phyloP scores from a whole-genome alignment of 2,329 filamentous ascomycete genomes.

The Sclerotinia minor region DNA sequence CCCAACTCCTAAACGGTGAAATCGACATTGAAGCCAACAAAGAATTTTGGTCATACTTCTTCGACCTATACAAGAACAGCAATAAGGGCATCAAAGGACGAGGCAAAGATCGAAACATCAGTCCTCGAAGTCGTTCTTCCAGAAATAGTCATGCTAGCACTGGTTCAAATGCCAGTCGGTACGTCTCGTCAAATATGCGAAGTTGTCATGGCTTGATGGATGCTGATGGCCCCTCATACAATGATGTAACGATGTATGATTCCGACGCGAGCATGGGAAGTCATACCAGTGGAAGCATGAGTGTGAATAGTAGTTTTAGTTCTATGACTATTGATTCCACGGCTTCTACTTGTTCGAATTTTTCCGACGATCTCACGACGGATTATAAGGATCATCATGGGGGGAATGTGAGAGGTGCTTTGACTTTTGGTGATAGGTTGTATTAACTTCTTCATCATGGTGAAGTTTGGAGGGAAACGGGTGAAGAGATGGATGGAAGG shows the following conservation, averaged over 20 bases:
- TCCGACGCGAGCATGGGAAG: slow-evolving; percentile 30
- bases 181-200: slow-evolving; percentile 19
- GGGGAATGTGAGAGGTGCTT: slow-evolving; percentile 31
- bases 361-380: not conserved
- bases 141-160: not conserved
- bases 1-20: slow-evolving; percentile 62
- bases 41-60: slow-evolving; percentile 82
- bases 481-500: not conserved
- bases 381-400: slow-evolving; percentile 1
- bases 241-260: slow-evolving; percentile 12
- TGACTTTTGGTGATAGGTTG: slow-evolving; percentile 49
- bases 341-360: slow-evolving; percentile 1
- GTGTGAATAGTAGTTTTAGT: slow-evolving; percentile 6
- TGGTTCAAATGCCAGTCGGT: slow-evolving; percentile 10
- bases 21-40: slow-evolving; percentile 67
- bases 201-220: slow-evolving; percentile 31
- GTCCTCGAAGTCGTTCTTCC: slow-evolving; percentile 22
- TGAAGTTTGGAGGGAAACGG: not conserved
- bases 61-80: slow-evolving; percentile 89
- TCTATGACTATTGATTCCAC: not conserved
- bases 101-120: slow-evolving; percentile 76
- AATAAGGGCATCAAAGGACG: slow-evolving; percentile 98
- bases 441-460: slow-evolving; percentile 43
- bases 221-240: slow-evolving; percentile 11
- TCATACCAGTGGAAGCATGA: slow-evolving; percentile 18